Percentiles rank a stretch among this genome's conserved stretches.
Conservation (phyloP, 768 basidiomycete genomes). For the Daedaleopsis nitida region DNA sequence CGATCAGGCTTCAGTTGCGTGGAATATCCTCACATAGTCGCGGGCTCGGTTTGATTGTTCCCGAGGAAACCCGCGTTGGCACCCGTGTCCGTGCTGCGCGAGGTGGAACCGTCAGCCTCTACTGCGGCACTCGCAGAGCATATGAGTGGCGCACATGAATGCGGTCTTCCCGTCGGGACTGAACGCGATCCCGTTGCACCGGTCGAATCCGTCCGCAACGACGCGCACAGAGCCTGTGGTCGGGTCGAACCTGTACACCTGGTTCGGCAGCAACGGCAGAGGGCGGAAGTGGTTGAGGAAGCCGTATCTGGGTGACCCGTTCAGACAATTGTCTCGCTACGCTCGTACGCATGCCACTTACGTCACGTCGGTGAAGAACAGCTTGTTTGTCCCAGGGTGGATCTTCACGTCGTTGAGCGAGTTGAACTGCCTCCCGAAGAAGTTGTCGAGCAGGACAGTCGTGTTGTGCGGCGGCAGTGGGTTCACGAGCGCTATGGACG, state of each 20-base stretch:
- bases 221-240: conserved; percentile 63
- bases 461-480: conserved; percentile 63
- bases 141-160: conserved; percentile 51
- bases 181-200: conserved; percentile 76
- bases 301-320: conserved; percentile 50
- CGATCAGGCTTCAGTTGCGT: neutral
- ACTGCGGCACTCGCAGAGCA: neutral
- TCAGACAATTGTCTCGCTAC: neutral
- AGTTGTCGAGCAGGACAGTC: conserved; percentile 76
- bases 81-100: conserved; percentile 54
- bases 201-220: conserved; percentile 76
- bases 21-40: conserved; percentile 58
- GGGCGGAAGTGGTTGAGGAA: conserved; percentile 69
- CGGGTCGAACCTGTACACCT: conserved; percentile 79
- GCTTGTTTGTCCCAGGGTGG: conserved; percentile 60
- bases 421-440: conserved; percentile 79
- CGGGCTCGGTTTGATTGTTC: conserved; percentile 57
- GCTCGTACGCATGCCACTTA: conserved; percentile 33
- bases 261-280: conserved; percentile 63
- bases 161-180: conserved; percentile 63
- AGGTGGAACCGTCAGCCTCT: conserved; percentile 14
- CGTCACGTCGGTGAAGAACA: conserved; percentile 78
- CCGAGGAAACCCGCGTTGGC: conserved; percentile 46
- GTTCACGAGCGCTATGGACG: conserved; percentile 66
- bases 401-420: conserved; percentile 80